Evolutionary conservation across 805 yeast species (phyloP), one percentile per base, ranked within the genome.

Genomic region (Nakazawaea holstii): DNA sequence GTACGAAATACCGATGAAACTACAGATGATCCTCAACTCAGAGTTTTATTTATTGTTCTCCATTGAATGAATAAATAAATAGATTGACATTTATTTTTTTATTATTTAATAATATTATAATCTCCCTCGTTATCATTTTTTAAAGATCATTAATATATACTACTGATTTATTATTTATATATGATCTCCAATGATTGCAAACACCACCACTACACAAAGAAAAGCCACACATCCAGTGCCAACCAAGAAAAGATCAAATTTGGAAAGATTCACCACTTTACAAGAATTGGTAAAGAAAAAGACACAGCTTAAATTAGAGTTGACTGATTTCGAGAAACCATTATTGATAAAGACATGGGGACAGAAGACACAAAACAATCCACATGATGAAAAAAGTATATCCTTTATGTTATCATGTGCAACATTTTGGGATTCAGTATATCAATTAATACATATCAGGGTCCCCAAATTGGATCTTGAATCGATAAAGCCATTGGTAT

Each of bases 401-500:
- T 46, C 43, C 6, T 30, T n/a, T 2, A 31, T 46, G 39, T 14
- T 46, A 9, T 24, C 44, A 2, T 39, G 47, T 9, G 6, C 28
- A 17, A 13, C 9, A 4, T 47, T 42, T 29, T 47, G 50, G 50
- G 43, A 35, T 10, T 10, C 14, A 27, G 50, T 47, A 5, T 6
- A 33, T 14, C 35, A 41, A 28, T 9, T 17, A 8, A 20, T 47
- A 20, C 10, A 15, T 2, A 24, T 31, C 0, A 9, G 15, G 8
- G 9, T 15, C 6, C n/a, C 17, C 10, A 7, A 35, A 2, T 10
- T 32, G 4, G 33, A 33, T 10, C 7, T 32, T 5, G 10, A n/a
- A 13, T 77, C 87, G 3, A 78, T 87, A 52, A 75, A 77, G 51
- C 89, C 84, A 59, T 95, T 87, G 65, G 88, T 92, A 1, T 76